Evolutionary conservation across 1,139 yeast genomes (phyloP), one percentile per base, ranked within the genome.

Genomic region (Kluyveromyces sp.): DNA sequence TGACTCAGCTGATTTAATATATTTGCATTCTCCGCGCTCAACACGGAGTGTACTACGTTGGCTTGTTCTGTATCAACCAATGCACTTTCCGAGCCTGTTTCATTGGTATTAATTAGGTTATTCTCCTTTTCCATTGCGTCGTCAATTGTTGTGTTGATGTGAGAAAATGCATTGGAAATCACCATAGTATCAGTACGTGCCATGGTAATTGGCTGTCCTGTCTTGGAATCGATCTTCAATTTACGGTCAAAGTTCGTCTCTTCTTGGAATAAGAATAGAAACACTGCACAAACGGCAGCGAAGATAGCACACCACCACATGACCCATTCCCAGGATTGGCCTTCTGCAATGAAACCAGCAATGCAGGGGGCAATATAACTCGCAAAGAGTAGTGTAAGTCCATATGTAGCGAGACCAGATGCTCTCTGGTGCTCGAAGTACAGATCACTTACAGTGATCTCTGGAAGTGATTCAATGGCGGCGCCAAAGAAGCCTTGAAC

Each of bases 381-480:
- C 3, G 71, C 66, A 6, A 65, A 57, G 35, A 67, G 60, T 30
- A 71, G 58, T 0, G 71, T 67, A 38, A 66, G 61, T 45, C 70
- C 69, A 52, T 69, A 73, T 42, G 71, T 58, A 30, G 70, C 71
- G 67, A 73, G 67, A 53, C 68, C 71, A 13, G 70, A 66, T 11
- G 75, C 77, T 52, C 78, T 63, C 54, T 74, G 74, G 52, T 75
- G 78, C 50, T 71, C 75, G 52, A 73, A 74, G 54, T 69, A 74
- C 44, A 74, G 54, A 51, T 75, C 79, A 7, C 75, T 62, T 40
- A 74, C 68, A 2, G 75, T 56, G 25, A 76, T 69, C 55, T 76
- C 80, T 30, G 77, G 74, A 33, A 77, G 58, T 0, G 80, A 71
- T 51, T 77, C 83, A 49, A 76, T 71, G 6, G 81, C 78, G 16